Evolutionary conservation across 129 eudicot genomes (phyloP), one percentile per base, ranked within the genome.

Genomic region (Logfia minima): DNA sequence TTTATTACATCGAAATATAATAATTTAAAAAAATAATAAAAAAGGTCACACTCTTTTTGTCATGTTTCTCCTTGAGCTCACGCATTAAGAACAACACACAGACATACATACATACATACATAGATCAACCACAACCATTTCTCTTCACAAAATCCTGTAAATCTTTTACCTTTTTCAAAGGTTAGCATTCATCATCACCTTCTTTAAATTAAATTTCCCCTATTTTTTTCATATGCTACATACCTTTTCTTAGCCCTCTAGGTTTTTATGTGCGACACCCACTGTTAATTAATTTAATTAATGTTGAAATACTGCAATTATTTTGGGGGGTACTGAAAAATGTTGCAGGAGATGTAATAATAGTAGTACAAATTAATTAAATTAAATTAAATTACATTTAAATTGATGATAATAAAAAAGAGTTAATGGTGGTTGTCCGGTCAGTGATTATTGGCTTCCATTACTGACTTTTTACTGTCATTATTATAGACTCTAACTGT

Each of bases 41-140:
- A 35, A 80, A 68, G 55, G 84, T 81, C 84, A 81, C 84, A 81
- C 80, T 81, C 84, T 81, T 81, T 81, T 81, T 81, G 84, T 81
- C 84, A 81, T 69, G 58, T 80, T 78, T 66, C 76, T 41, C 71
- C 65, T 58, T 70, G 22, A 68, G 58, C 72, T 75, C 80, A 68
- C 76, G 76, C 84, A 67, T 75, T 67, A 19, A 81, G 65, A 65
- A 81, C 55, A 59, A 81, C 76, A 24, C 16, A 22, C 13, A 16
- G 37, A 6, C 37, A 34, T 5, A 34, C 37, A 34, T 34, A 9
- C 37, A 34, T 34, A 9, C 16, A 62, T 7, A 23, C 68, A 62
- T 26, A 26, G 26, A 26, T 26, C 19, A 43, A 18, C 17, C 69
- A 23, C 17, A 19, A 60, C 21, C 67, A 24, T 52, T 64, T 63